phyloP scores from a whole-genome alignment of 805 yeast genomes.

The Spathaspora girioi region DNA sequence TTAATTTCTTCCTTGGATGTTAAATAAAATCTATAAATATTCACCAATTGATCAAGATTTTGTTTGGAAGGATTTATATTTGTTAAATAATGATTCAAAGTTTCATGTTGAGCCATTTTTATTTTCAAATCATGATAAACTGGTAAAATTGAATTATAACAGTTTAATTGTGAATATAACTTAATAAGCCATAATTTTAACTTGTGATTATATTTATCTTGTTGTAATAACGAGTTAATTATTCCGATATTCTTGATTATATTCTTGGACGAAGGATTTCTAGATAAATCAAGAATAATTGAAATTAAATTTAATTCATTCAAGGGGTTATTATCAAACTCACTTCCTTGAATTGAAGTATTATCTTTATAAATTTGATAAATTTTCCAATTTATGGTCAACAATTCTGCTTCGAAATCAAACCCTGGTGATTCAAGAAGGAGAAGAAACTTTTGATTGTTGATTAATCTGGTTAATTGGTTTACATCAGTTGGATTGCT shows the following conservation, averaged over 20 bases:
- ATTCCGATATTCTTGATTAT: slow-evolving; percentile 43
- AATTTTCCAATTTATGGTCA: slow-evolving; percentile 12
- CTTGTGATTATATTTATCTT: slow-evolving; percentile 72
- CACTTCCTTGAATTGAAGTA: slow-evolving; percentile 31
- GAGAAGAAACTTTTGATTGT: slow-evolving; percentile 44
- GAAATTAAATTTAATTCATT: slow-evolving; percentile 63
- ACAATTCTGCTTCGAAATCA: slow-evolving; percentile 7
- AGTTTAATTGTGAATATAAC: slow-evolving; percentile 57
- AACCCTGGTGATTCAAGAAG: slow-evolving; percentile 10
- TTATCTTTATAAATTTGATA: slow-evolving; percentile 21
- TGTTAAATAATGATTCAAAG: slow-evolving; percentile 48
- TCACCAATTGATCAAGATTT: slow-evolving; percentile 29
- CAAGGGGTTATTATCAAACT: slow-evolving; percentile 69
- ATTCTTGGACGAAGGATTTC: slow-evolving; percentile 19
- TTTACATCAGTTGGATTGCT: slow-evolving; percentile 9
- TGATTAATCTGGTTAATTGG: slow-evolving; percentile 25
- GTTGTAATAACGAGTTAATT: slow-evolving; percentile 51
- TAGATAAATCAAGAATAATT: slow-evolving; percentile 22
- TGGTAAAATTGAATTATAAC: slow-evolving; percentile 43
- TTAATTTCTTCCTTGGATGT: slow-evolving; percentile 51
- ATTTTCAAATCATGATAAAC: slow-evolving; percentile 57
- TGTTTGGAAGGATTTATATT: slow-evolving; percentile 41
- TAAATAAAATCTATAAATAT: slow-evolving; percentile 47
- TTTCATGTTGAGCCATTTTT: slow-evolving; percentile 75
- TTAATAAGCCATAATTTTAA: slow-evolving; percentile 68